phyloP scores from a whole-genome alignment of 2,329 filamentous ascomycete species.

The Neocatenulostroma microsporum region DNA sequence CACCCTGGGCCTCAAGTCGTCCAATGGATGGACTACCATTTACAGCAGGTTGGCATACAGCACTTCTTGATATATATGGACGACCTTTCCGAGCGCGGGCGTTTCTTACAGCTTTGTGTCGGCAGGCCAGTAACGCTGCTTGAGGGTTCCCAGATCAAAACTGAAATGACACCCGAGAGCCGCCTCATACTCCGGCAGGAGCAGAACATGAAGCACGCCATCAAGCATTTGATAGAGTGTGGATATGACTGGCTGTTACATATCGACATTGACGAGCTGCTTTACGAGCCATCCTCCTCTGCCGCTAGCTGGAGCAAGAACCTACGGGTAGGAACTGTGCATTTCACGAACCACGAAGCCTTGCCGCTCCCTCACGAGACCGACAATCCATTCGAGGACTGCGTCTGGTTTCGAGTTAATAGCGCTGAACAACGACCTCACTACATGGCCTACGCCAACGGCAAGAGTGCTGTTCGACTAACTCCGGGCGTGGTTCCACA shows the following conservation, averaged over 20 bases:
- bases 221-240: background rate
- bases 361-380: background rate
- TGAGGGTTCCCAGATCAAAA: conserved; percentile 1
- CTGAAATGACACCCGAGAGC: conserved; percentile 4
- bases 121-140: background rate
- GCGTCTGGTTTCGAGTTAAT: background rate
- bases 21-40: conserved; percentile 4
- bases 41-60: background rate
- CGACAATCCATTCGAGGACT: background rate
- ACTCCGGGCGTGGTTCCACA: background rate
- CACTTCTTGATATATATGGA: conserved; percentile 3
- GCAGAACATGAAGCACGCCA: background rate
- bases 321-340: background rate
- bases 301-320: background rate
- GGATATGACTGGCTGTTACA: conserved; percentile 2
- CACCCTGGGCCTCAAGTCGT: conserved; percentile 1
- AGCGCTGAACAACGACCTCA: background rate
- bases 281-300: background rate
- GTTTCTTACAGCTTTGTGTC: background rate
- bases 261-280: conserved; percentile 6
- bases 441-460: conserved; percentile 6
- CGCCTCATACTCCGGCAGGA: conserved; percentile 5
- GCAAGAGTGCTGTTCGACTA: conserved; percentile 4
- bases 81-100: background rate
- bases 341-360: conserved; percentile 6